Evolutionary conservation across 2,329 filamentous ascomycete species (phyloP).

Genomic region (Nannizzia gypsea): DNA sequence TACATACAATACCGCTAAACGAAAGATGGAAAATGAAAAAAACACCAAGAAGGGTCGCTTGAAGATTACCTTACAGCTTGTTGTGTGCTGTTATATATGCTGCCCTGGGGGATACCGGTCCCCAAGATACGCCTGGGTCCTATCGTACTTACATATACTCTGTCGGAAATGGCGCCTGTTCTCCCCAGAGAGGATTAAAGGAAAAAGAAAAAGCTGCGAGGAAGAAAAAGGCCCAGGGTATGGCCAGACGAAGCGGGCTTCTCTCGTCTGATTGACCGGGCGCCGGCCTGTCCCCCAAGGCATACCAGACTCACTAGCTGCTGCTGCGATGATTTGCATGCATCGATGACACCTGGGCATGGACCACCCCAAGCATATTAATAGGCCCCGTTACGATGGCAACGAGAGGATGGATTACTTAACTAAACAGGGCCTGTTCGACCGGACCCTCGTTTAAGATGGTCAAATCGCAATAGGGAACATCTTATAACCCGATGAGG

Average conservation of each 20-base stretch:
- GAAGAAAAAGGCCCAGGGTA: not conserved
- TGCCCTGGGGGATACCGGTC: not conserved
- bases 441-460: not conserved
- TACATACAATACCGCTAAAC: not conserved
- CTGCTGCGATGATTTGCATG: not conserved
- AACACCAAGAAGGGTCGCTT: too few species aligned
- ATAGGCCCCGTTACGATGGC: not conserved
- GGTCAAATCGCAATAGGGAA: too few species aligned
- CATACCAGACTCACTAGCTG: not conserved
- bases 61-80: not conserved
- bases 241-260: not conserved
- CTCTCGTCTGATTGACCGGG: not conserved
- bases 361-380: not conserved
- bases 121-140: not conserved
- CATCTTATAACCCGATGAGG: not conserved
- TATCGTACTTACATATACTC: not conserved
- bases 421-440: too few species aligned
- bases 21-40: too few species aligned
- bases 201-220: not conserved
- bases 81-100: not conserved
- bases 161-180: slow-evolving; percentile 4
- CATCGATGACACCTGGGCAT: not conserved
- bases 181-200: not conserved
- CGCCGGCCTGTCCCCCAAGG: not conserved
- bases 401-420: not conserved